Base-by-base conservation (phyloP, 345 rosid genomes). In the Garcia nutans region DNA sequence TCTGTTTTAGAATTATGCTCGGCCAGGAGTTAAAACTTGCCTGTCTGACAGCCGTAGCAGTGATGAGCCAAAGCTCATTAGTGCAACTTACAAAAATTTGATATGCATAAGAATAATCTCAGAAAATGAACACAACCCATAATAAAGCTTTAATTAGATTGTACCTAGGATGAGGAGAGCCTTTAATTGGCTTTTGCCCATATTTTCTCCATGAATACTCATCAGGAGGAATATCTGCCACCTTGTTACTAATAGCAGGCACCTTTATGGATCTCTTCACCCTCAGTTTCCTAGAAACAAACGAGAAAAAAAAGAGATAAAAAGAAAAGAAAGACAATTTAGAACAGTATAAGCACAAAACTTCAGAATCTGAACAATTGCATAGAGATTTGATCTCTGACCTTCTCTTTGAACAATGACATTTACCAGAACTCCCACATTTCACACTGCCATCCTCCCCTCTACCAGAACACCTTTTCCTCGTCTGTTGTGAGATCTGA, bases 181-280 rank as follows among this genome's bases (percentile, higher is more conserved):
- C 94, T 72, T 92, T 92, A 33, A 92, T 92, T 3, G 97, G 97
- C 78, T 92, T 92, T 78, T 92, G 97, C 19, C 97, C 97, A 60
- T 92, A 92, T 73, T 92, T 92, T 76, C 93, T 90, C 97, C 97
- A 92, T 42, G 97, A 86, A 73, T 84, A 90, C 81, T 92, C 97
- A 83, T 92, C 97, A 19, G 93, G 89, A 68, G 97, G 97, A 76
- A 92, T 90, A 81, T 92, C 94, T 2, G 97, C 93, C 72, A 90
- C 84, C 88, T 87, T 92, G 87, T 90, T 90, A 73, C 97, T 92
- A 20, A 92, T 87, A 56, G 97, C 97, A 80, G 97, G 97, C n/a
- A 90, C 93, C 76, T 90, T 90, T 47, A 92, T 92, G 1, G 94
- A 84, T 74, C 91, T 82, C 80, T 89, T 90, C 68, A 90, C 76